phyloP scores from a whole-genome alignment of 2,329 filamentous ascomycete species.

The Fusarium piperis region DNA sequence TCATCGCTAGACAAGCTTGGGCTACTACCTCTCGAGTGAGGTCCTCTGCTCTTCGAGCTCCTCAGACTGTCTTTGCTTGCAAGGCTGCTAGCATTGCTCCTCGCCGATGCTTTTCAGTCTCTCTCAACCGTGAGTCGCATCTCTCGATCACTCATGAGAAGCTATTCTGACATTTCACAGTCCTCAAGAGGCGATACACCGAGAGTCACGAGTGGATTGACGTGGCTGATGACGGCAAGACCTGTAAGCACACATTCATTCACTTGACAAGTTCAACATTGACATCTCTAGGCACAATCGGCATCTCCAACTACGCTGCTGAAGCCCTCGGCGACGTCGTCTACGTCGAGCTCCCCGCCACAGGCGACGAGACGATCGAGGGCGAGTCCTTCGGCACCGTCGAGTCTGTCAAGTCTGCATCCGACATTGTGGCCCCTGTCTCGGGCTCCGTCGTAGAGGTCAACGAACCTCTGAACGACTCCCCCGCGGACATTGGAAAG shows the following conservation, averaged over 20 bases:
- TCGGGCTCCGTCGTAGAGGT: conserved; percentile 74
- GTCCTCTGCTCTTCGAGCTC: conserved; percentile 32
- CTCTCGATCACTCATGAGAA: not conserved
- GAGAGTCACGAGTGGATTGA: conserved; percentile 96
- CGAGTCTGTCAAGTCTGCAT: conserved; percentile 92
- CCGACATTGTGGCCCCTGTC: conserved; percentile 87
- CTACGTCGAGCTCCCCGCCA: conserved; percentile 84
- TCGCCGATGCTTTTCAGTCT: conserved; percentile 40
- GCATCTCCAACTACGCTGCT: conserved; percentile 86
- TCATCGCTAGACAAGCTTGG: conserved; percentile 40
- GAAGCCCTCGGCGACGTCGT: conserved; percentile 89
- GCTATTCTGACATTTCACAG: conserved; percentile 10
- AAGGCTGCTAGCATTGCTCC: conserved; percentile 21
- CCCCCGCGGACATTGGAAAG: conserved; percentile 66
- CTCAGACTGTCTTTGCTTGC: conserved; percentile 28
- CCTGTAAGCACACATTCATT: conserved; percentile 30
- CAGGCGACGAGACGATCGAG: conserved; percentile 69
- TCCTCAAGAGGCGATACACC: conserved; percentile 66
- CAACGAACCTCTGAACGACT: conserved; percentile 59
- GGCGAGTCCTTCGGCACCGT: conserved; percentile 88
- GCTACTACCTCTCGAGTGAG: conserved; percentile 36
- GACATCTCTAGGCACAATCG: conserved; percentile 64
- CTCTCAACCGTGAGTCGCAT: conserved; percentile 31
- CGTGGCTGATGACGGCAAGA: conserved; percentile 71
- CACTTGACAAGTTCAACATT: not conserved